Percentiles rank a stretch among this genome's conserved stretches.
Evolutionary conservation across 805 yeast species (phyloP).

Genomic region (Myxozyma geophila): DNA sequence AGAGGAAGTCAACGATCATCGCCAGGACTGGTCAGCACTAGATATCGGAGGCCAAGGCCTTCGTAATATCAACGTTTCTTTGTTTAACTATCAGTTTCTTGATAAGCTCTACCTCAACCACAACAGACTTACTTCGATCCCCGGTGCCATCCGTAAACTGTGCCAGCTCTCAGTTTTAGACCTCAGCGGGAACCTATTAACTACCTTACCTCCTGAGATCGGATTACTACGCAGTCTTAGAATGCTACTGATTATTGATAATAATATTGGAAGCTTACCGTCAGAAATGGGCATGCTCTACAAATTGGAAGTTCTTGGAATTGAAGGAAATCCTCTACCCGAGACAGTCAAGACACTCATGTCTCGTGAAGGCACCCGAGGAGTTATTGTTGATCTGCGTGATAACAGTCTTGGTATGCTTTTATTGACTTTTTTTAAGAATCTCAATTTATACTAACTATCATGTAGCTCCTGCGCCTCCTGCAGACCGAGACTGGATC

Average conservation of each 20-base stretch:
- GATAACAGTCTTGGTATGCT: constrained; percentile 66
- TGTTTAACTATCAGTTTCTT: constrained; percentile 81
- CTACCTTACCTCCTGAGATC: constrained; percentile 77
- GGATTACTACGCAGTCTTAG: constrained; percentile 81
- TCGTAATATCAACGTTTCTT: constrained; percentile 65
- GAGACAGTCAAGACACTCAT: constrained; percentile 65
- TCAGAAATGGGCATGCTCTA: constrained; percentile 82
- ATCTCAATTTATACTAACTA: background rate
- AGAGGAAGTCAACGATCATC: constrained; percentile 7
- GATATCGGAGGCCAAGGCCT: constrained; percentile 92
- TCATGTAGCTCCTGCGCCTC: constrained; percentile 50
- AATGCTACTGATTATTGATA: constrained; percentile 86
- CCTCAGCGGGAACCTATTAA: constrained; percentile 74
- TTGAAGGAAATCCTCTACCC: constrained; percentile 90
- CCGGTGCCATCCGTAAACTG: constrained; percentile 68
- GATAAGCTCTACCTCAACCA: constrained; percentile 87
- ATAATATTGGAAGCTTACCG: constrained; percentile 75
- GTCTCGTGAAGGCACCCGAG: constrained; percentile 83
- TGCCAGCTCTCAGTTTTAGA: constrained; percentile 80
- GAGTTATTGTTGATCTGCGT: constrained; percentile 76
- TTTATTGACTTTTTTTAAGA: background rate
- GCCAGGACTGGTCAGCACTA: constrained; percentile 76
- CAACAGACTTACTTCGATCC: constrained; percentile 71
- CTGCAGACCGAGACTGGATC: constrained; percentile 82
- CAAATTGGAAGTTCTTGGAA: constrained; percentile 83